phyloP scores from a whole-genome alignment of 2,329 filamentous ascomycete genomes.

The Clonostachys solani region DNA sequence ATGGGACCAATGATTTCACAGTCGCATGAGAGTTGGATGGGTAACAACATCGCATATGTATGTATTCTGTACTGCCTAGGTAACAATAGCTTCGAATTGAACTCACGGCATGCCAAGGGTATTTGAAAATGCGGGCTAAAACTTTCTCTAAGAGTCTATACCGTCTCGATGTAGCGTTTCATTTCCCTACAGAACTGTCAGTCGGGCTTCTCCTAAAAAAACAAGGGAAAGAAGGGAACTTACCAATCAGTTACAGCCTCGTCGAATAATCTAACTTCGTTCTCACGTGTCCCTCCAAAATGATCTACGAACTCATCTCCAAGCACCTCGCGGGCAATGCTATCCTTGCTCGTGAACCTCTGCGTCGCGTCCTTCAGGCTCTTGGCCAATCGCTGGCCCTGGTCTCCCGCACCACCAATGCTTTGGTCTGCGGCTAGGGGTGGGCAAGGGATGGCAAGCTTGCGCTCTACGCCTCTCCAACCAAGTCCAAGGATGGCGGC shows the following conservation, averaged over 20 bases:
- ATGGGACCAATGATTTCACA: no score
- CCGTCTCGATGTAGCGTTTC: constrained; percentile 75
- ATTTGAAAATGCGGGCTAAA: no score
- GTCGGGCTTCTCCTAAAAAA: not conserved
- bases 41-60: no score
- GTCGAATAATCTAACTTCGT: constrained; percentile 88
- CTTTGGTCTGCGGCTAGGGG: constrained; percentile 83
- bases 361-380: constrained; percentile 79
- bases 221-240: constrained; percentile 27
- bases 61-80: no score
- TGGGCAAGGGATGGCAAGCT: constrained; percentile 75
- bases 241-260: constrained; percentile 97
- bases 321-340: constrained; percentile 89
- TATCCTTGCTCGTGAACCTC: constrained; percentile 71
- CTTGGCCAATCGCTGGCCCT: constrained; percentile 77
- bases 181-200: constrained; percentile 54
- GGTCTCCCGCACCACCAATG: constrained; percentile 67
- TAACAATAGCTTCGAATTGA: no score
- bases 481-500: constrained; percentile 83
- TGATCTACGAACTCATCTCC: constrained; percentile 96
- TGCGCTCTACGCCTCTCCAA: constrained; percentile 90
- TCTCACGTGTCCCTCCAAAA: constrained; percentile 85
- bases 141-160: constrained; percentile 18
- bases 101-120: no score
- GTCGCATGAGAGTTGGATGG: no score